Evolutionary conservation across 768 basidiomycete species (phyloP).

Genomic region (Coprinopsis sp.): DNA sequence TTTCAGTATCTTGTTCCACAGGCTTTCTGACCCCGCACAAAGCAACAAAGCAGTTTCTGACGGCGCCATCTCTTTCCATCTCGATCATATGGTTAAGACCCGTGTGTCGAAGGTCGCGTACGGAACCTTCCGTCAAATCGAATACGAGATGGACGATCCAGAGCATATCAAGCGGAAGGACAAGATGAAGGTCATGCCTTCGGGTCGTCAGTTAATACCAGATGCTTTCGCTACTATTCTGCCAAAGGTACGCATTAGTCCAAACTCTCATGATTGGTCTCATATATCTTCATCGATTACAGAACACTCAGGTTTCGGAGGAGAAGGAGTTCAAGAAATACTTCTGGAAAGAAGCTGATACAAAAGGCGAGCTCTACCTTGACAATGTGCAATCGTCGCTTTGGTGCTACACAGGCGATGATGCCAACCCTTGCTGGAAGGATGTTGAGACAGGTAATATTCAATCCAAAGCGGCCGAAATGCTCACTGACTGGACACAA

Average conservation of each 20-base stretch:
- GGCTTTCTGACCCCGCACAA: neutral
- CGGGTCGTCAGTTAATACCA: slow-evolving; percentile 35
- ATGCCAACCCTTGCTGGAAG: slow-evolving; percentile 5
- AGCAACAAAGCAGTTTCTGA: slow-evolving; percentile 46
- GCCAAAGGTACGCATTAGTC: slow-evolving; percentile 27
- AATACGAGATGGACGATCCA: slow-evolving; percentile 27
- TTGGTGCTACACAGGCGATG: slow-evolving; percentile 6
- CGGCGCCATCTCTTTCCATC: slow-evolving; percentile 39
- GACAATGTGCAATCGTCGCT: slow-evolving; percentile 8
- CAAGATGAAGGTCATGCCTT: slow-evolving; percentile 20
- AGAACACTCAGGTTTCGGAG: slow-evolving; percentile 44
- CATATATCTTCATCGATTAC: neutral
- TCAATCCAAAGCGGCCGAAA: neutral
- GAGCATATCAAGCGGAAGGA: slow-evolving; percentile 25
- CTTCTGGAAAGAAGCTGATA: slow-evolving; percentile 7
- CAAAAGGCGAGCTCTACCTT: neutral
- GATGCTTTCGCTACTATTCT: slow-evolving; percentile 40
- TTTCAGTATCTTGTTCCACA: neutral
- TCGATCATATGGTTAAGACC: slow-evolving; percentile 37
- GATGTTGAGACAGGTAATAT: slow-evolving; percentile 4
- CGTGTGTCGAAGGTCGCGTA: slow-evolving; percentile 45
- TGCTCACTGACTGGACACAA: slow-evolving; percentile 10
- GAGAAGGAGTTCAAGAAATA: slow-evolving; percentile 33
- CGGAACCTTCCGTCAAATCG: slow-evolving; percentile 36
- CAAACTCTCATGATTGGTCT: neutral